Conservation (phyloP, 768 basidiomycete genomes). For the Collybia sp. region DNA sequence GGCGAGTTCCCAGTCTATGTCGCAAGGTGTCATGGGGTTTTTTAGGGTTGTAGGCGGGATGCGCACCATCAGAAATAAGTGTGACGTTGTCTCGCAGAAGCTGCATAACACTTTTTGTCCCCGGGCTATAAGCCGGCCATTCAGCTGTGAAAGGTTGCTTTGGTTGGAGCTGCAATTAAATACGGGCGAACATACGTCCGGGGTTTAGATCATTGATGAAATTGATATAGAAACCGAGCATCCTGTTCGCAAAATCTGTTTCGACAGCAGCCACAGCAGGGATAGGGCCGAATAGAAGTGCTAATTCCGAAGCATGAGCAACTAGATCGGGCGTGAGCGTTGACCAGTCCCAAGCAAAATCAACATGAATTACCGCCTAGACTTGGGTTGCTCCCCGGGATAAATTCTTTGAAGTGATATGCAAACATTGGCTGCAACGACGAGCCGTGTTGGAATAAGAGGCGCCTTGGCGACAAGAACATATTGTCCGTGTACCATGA, state of each 20-base stretch:
- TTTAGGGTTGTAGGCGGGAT: not conserved
- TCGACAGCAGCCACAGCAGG: constrained; percentile 33
- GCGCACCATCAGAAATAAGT: constrained; percentile 46
- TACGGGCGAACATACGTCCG: constrained; percentile 32
- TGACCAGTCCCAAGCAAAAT: not conserved
- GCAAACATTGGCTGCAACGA: constrained; percentile 43
- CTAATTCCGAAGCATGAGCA: constrained; percentile 44
- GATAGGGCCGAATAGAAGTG: constrained; percentile 43
- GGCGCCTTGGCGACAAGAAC: constrained; percentile 46
- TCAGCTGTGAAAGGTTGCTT: constrained; percentile 19
- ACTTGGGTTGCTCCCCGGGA: constrained; percentile 45
- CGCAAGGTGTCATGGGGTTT: no score
- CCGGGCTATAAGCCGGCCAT: constrained; percentile 41
- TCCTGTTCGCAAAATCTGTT: constrained; percentile 37
- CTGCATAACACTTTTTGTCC: constrained; percentile 38
- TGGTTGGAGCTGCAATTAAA: not conserved
- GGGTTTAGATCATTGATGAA: constrained; percentile 54
- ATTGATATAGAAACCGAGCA: constrained; percentile 50
- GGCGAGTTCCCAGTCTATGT: constrained; percentile 35
- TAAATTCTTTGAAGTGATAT: constrained; percentile 53
- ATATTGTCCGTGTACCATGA: constrained; percentile 58
- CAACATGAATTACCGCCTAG: constrained; percentile 34
- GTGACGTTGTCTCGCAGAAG: constrained; percentile 49
- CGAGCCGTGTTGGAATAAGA: constrained; percentile 46
- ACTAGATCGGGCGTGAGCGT: constrained; percentile 22